Evolutionary conservation across 2,329 filamentous ascomycete genomes (phyloP), one percentile per base, ranked within the genome.

Genomic region (Fusarium penzigii): DNA sequence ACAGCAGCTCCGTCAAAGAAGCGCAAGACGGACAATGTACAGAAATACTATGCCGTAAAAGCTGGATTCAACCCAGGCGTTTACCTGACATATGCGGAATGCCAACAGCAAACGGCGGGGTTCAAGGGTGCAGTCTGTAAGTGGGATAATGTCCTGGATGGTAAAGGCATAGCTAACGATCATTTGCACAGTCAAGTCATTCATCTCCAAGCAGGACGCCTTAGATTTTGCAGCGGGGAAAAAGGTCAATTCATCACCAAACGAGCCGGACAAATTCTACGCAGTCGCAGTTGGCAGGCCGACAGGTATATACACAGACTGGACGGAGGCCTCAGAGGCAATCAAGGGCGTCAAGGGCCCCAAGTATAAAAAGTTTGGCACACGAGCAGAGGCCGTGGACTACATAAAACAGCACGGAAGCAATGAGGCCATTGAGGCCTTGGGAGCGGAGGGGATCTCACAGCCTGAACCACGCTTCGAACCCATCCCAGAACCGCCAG

Each of bases 161-260:
- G 20, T n/a, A 20, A 13, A 12, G 51, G 34, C 17, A 16, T 20
- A 42, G 45, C 20, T 25, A 7, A 25, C 7, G 20, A 25, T 25
- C 20, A 7, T 25, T 4, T 25, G 20, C 20, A 7, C 55, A 94
- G 90, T 89, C 77, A 93, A 94, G 74, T 90, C 88, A 2, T 97
- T 96, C 67, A 74, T 79, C 10, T 84, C 81, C 1, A 76, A 80
- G 52, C 81, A 86, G 56, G 91, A 96, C 53, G 93, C 93, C n/a
- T 82, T 89, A 64, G 84, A 83, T 2, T 97, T 90, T 67, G 78
- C 90, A 25, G 83, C 80, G 1, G 89, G 89, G 43, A 80, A 79
- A 59, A 65, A 69, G 25, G 64, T 69, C 6, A 66, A 72, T 14
- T 64, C 72, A 17, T 64, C 73, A 17, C 69, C 75, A 39, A 63